Evolutionary conservation across 2,329 filamentous ascomycete genomes (phyloP).

Genomic region (Byssochlamys sp.): DNA sequence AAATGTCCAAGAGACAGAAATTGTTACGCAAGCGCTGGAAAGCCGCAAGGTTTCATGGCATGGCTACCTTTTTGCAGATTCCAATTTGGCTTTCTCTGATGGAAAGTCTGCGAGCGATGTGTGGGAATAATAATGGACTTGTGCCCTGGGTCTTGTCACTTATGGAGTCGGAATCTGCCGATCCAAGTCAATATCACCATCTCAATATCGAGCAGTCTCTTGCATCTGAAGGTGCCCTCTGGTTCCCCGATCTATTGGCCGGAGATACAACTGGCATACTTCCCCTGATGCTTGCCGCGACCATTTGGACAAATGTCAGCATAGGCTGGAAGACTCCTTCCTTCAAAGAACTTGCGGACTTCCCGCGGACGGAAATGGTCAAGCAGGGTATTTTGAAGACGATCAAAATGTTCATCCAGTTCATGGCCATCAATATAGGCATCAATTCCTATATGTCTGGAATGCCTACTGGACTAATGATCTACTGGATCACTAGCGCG

Average conservation of each 20-base stretch:
- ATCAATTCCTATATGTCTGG: slow-evolving; percentile 19
- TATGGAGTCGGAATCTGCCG: slow-evolving; percentile 9
- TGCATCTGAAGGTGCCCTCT: slow-evolving; percentile 48
- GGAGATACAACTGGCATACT: slow-evolving; percentile 44
- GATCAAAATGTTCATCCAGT: slow-evolving; percentile 23
- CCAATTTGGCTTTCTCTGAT: slow-evolving; percentile 40
- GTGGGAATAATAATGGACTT: slow-evolving; percentile 33
- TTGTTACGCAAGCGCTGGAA: slow-evolving; percentile 26
- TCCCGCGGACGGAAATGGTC: slow-evolving; percentile 18
- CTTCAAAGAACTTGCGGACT: slow-evolving; percentile 14
- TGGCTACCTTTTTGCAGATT: slow-evolving; percentile 29
- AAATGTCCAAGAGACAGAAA: slow-evolving; percentile 14
- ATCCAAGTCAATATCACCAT: slow-evolving; percentile 13
- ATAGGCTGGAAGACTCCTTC: slow-evolving; percentile 19
- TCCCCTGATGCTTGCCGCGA: slow-evolving; percentile 39
- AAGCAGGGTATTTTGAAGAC: slow-evolving; percentile 14
- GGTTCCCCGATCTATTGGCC: slow-evolving; percentile 49
- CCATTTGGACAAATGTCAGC: slow-evolving; percentile 41
- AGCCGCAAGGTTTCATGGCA: slow-evolving; percentile 25
- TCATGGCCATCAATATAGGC: slow-evolving; percentile 33
- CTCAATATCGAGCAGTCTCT: slow-evolving; percentile 40
- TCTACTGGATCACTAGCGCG: slow-evolving; percentile 44
- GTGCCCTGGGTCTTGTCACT: slow-evolving; percentile 28
- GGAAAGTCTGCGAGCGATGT: slow-evolving; percentile 41
- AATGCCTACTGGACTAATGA: slow-evolving; percentile 37